These are phyloP conservation scores for Suhomyces faveliae DNA, from an alignment of 805 yeast genomes.

Conservation along the genomic window DNA sequence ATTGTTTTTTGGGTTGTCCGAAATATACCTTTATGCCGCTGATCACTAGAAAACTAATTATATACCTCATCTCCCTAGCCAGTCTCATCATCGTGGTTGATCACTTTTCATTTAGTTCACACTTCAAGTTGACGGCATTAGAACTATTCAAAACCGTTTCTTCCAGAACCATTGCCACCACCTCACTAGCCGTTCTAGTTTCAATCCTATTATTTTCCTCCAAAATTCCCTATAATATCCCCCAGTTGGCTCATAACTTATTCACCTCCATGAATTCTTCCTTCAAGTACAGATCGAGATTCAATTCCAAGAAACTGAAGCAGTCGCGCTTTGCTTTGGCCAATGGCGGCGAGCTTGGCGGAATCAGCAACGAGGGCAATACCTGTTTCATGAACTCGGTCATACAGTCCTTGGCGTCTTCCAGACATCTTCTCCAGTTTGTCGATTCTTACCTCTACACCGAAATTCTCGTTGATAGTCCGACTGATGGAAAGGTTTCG, in stretches of 20 bases:
- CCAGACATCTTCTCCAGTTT: constrained; percentile 57
- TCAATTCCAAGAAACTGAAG: constrained; percentile 15
- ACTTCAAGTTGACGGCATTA: background rate
- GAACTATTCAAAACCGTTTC: background rate
- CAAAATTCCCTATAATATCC: constrained; percentile 2
- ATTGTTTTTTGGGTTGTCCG: background rate
- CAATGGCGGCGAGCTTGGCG: constrained; percentile 78
- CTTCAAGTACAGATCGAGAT: constrained; percentile 7
- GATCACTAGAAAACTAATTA: background rate
- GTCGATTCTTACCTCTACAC: constrained; percentile 42
- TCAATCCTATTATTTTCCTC: background rate
- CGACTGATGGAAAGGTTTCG: constrained; percentile 11
- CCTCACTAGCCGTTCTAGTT: constrained; percentile 5
- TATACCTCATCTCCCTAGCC: background rate
- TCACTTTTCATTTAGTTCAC: background rate
- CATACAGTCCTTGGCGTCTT: constrained; percentile 76
- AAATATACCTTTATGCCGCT: background rate
- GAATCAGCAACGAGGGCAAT: constrained; percentile 85
- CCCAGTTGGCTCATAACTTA: constrained; percentile 6
- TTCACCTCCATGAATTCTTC: constrained; percentile 9
- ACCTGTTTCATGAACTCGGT: constrained; percentile 95
- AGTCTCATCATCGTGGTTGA: background rate
- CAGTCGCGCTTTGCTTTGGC: constrained; percentile 44
- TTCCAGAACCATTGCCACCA: constrained; percentile 1
- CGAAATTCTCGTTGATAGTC: constrained; percentile 27